A percentile compares a stretch with the other conserved stretches of the same genome.
Evolutionary conservation across 2,329 filamentous ascomycete species (phyloP).

Genomic region (Thelonectria blattea): DNA sequence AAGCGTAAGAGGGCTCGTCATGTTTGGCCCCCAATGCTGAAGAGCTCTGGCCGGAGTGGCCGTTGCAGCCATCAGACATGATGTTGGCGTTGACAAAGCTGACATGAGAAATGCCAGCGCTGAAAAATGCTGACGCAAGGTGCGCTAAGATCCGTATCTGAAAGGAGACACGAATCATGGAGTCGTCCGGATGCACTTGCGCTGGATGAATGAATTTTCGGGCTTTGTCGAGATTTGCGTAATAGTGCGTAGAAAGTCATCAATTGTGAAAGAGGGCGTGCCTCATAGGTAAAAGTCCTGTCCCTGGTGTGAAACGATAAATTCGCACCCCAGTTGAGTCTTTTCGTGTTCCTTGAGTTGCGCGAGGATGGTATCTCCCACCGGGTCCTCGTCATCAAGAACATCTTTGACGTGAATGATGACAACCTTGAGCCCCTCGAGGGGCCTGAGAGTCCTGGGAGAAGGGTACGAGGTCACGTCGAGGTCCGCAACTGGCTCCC

Average conservation of each 20-base stretch:
- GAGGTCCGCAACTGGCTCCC: conserved; percentile 34
- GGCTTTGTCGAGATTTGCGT: too few species aligned
- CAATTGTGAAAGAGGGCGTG: not conserved
- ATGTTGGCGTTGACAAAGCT: too few species aligned
- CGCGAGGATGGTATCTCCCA: conserved; percentile 69
- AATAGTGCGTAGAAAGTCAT: not conserved
- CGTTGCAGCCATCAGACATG: too few species aligned
- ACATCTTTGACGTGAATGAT: conserved; percentile 95
- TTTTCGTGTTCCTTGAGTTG: conserved; percentile 73
- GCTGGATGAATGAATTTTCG: too few species aligned
- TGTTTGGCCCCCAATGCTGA: too few species aligned
- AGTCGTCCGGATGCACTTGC: too few species aligned
- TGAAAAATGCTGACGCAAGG: too few species aligned
- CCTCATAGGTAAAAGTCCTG: conserved; percentile 60
- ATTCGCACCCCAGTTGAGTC: conserved; percentile 77
- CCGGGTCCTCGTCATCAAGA: conserved; percentile 70
- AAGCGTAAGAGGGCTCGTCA: too few species aligned
- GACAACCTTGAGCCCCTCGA: conserved; percentile 79
- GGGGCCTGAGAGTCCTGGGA: conserved; percentile 48
- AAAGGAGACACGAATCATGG: too few species aligned
- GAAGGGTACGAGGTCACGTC: conserved; percentile 37
- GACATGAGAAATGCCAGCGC: too few species aligned
- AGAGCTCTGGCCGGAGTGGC: too few species aligned
- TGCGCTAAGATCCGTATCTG: too few species aligned
- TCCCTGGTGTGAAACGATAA: conserved; percentile 72